Percentiles rank a stretch among this genome's conserved stretches.
phyloP scores from a whole-genome alignment of 768 basidiomycete genomes.

The Leccinum barrowsii region DNA sequence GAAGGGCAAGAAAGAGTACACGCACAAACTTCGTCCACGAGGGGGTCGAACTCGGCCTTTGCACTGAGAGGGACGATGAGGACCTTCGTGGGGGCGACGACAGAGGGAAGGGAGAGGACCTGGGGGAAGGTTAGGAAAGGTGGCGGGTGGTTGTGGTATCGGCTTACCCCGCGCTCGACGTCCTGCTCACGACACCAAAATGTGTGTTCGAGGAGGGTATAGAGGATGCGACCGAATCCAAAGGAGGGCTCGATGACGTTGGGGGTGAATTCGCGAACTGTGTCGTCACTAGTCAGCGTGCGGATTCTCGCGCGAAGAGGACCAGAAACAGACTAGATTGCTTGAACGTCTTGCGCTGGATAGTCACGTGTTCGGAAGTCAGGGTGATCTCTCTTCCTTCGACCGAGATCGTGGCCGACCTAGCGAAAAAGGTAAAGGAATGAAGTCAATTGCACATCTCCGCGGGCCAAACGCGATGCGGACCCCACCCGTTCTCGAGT shows the following conservation, averaged over 20 bases:
- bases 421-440: conserved; percentile 22
- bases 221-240: conserved; percentile 94
- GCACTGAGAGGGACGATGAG: conserved; percentile 93
- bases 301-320: conserved; percentile 7
- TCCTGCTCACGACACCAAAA: conserved; percentile 96
- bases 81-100: conserved; percentile 94
- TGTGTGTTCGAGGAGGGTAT: conserved; percentile 89
- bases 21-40: conserved; percentile 89
- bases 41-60: conserved; percentile 77
- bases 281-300: conserved; percentile 19
- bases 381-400: conserved; percentile 69
- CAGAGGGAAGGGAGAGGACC: conserved; percentile 87
- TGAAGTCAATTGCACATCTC: conserved; percentile 3
- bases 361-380: conserved; percentile 68
- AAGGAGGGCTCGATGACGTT: conserved; percentile 99
- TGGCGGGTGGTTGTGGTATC: background rate
- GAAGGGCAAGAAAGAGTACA: conserved; percentile 17
- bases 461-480: conserved; percentile 20
- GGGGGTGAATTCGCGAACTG: conserved; percentile 92
- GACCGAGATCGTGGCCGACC: conserved; percentile 52
- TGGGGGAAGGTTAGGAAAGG: conserved; percentile 24
- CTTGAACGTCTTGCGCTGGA: conserved; percentile 83
- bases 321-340: conserved; percentile 61
- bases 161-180: conserved; percentile 78
- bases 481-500: conserved; percentile 63